Evolutionary conservation across 1,284 basidiomycete genomes (phyloP).

Genomic region (Ganoderma meredithae): DNA sequence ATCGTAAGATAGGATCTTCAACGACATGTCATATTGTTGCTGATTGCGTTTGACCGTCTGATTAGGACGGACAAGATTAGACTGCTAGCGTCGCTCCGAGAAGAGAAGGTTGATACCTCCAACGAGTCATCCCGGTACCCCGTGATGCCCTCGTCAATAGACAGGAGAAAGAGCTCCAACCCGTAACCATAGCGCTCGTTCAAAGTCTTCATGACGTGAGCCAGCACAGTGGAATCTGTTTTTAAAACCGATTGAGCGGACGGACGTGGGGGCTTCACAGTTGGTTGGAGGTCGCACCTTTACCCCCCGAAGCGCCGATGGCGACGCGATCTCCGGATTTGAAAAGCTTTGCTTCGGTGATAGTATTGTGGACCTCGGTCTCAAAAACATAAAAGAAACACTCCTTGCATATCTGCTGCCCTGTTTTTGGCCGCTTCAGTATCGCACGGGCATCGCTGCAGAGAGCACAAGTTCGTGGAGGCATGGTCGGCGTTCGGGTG

Average conservation of each 20-base stretch:
- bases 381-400: constrained; percentile 99
- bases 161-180: constrained; percentile 90
- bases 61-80: constrained; percentile 17
- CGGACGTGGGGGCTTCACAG: background rate
- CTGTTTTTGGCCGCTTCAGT: constrained; percentile 95
- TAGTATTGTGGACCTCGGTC: constrained; percentile 98
- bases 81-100: background rate
- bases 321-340: constrained; percentile 93
- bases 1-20: constrained; percentile 96
- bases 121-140: constrained; percentile 98
- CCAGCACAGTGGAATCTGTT: constrained; percentile 96
- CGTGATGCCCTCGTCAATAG: constrained; percentile 98
- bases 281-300: constrained; percentile 64
- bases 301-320: constrained; percentile 97
- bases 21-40: constrained; percentile 92
- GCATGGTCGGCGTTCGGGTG: constrained; percentile 53
- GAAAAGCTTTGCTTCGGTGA: constrained; percentile 84
- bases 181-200: constrained; percentile 96
- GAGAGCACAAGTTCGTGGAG: constrained; percentile 74
- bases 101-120: constrained; percentile 62
- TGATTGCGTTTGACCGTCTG: constrained; percentile 99
- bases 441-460: constrained; percentile 86
- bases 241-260: background rate
- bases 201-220: constrained; percentile 95
- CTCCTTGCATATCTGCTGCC: constrained; percentile 94